Conservation (phyloP, 1,284 basidiomycete species). For the Trametes polyzona region DNA sequence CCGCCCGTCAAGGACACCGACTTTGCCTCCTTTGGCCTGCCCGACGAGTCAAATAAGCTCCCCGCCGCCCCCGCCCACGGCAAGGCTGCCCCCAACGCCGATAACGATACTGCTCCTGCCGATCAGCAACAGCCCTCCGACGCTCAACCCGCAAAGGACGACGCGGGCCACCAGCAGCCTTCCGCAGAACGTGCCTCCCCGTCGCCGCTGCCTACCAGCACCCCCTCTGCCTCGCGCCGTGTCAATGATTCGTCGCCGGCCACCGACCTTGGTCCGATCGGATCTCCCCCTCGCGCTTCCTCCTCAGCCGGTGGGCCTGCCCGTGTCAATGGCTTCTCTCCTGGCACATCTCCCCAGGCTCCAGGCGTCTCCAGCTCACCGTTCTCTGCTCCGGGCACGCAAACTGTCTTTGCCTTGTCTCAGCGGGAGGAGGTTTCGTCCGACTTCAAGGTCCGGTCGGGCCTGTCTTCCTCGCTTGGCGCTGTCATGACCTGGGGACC, state of each 20-base stretch:
- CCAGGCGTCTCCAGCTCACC: constrained; percentile 57
- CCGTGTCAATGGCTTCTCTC: constrained; percentile 49
- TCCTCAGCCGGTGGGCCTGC: constrained; percentile 42
- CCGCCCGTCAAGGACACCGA: constrained; percentile 77
- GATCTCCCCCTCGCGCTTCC: constrained; percentile 62
- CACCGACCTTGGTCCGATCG: constrained; percentile 76
- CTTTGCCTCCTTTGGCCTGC: constrained; percentile 69
- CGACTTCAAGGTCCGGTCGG: constrained; percentile 43
- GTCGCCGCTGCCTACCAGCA: constrained; percentile 53
- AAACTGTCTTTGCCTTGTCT: constrained; percentile 56
- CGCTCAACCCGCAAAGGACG: constrained; percentile 14
- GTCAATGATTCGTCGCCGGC: constrained; percentile 37
- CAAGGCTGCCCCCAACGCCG: constrained; percentile 32
- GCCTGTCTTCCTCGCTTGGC: constrained; percentile 52
- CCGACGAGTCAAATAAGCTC: constrained; percentile 55
- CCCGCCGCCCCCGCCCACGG: constrained; percentile 51
- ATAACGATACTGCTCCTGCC: neutral
- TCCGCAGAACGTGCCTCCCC: constrained; percentile 24
- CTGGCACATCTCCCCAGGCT: constrained; percentile 51
- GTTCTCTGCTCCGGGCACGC: constrained; percentile 70
- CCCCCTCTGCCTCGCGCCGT: constrained; percentile 49
- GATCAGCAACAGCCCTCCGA: constrained; percentile 15
- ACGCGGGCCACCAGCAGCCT: neutral
- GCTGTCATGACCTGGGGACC: constrained; percentile 40
- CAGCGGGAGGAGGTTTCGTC: constrained; percentile 37